Percentiles rank a stretch among this genome's conserved stretches.
Conservation (phyloP, 1,139 yeast species). For the Schizosaccharomyces versatilis region DNA sequence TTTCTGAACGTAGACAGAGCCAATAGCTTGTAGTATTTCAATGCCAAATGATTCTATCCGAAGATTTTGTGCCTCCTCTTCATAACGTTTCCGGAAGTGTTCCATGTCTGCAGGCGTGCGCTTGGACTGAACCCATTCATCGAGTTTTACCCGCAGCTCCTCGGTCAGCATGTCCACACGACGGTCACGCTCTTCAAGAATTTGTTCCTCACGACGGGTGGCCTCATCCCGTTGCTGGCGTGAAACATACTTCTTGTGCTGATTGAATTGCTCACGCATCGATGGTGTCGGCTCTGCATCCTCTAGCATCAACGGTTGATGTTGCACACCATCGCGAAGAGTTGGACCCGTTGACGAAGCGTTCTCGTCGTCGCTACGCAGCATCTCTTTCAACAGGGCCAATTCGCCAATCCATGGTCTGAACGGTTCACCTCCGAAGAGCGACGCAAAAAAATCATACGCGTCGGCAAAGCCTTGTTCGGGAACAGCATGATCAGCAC, state of each 20-base stretch:
- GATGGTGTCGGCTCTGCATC: constrained; percentile 27
- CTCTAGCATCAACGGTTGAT: constrained; percentile 16
- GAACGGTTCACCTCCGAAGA: constrained; percentile 87
- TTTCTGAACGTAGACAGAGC: constrained; percentile 51
- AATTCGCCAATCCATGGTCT: constrained; percentile 77
- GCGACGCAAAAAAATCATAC: constrained; percentile 59
- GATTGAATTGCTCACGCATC: constrained; percentile 34
- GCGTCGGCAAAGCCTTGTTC: constrained; percentile 32
- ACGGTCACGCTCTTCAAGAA: constrained; percentile 31
- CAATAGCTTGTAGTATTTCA: constrained; percentile 72
- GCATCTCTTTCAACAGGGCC: constrained; percentile 59
- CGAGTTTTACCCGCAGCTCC: constrained; percentile 41
- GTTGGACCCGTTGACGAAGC: constrained; percentile 5
- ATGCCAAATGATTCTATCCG: constrained; percentile 89
- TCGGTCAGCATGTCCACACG: constrained; percentile 43
- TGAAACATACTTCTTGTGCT: constrained; percentile 15
- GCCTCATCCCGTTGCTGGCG: constrained; percentile 29
- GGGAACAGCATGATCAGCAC: constrained; percentile 48
- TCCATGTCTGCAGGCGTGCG: constrained; percentile 44
- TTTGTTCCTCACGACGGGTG: constrained; percentile 42
- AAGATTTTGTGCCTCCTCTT: constrained; percentile 56
- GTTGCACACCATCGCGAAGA: constrained; percentile 14
- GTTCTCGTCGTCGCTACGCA: constrained; percentile 19
- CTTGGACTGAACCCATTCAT: constrained; percentile 67
- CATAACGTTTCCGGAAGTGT: constrained; percentile 49